Evolutionary conservation across 139 green algal genomes (phyloP).

Genomic region (Coelastrella sp.): DNA sequence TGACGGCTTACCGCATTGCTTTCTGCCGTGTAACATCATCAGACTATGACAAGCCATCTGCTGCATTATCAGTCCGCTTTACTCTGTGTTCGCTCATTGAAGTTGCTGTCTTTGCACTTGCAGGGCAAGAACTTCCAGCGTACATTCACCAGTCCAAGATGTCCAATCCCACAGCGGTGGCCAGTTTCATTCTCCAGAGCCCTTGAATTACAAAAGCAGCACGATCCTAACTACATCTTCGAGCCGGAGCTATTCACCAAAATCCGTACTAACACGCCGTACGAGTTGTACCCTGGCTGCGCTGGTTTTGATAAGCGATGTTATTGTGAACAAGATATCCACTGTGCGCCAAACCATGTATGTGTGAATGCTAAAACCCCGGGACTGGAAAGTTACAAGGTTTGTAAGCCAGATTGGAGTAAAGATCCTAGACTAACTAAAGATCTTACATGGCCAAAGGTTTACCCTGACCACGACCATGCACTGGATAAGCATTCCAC

Average conservation of each 20-base stretch:
- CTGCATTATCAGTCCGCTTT: too few relatives aligned
- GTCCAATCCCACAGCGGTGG: conserved; percentile 5
- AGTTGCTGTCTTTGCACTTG: neutral
- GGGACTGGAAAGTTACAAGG: conserved; percentile 36
- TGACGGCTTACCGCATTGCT: too few relatives aligned
- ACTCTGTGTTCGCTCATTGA: neutral
- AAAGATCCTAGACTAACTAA: neutral
- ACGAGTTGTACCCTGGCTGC: neutral
- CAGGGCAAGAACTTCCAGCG: conserved; percentile 39
- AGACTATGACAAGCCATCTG: too few relatives aligned
- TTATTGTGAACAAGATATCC: conserved; percentile 41
- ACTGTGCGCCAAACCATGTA: conserved; percentile 16
- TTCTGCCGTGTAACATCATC: too few relatives aligned
- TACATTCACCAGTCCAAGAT: conserved; percentile 47
- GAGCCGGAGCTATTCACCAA: conserved; percentile 38
- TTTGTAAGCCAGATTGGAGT: conserved; percentile 48
- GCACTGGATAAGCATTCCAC: neutral
- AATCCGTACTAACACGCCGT: neutral
- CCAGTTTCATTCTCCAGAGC: conserved; percentile 1
- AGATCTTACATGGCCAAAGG: neutral
- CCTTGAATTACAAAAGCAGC: conserved; percentile 12
- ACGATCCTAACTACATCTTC: conserved; percentile 38
- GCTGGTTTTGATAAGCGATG: conserved; percentile 18
- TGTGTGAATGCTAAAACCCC: conserved; percentile 6
- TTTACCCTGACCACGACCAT: neutral